Percentiles rank a stretch among this genome's conserved stretches.
Conservation (phyloP, 768 basidiomycete species). For the Suillus cothurnatus region DNA sequence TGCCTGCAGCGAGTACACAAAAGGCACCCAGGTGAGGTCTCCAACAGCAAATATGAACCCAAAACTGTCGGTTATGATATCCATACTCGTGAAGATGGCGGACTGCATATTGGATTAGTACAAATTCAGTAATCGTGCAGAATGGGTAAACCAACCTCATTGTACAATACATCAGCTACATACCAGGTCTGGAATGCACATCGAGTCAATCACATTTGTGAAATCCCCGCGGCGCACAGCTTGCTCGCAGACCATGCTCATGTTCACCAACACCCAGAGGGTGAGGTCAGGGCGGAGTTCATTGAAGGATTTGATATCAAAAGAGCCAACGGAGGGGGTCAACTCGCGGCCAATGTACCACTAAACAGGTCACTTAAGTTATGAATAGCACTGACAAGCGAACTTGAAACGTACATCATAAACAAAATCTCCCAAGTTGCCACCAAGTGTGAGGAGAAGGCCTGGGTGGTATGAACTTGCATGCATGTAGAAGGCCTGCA, state of each 20-base stretch:
- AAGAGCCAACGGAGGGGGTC: constrained; percentile 80
- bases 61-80: constrained; percentile 96
- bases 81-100: constrained; percentile 93
- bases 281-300: constrained; percentile 60
- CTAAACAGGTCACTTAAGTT: constrained; percentile 39
- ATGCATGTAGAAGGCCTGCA: constrained; percentile 77
- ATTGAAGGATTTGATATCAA: constrained; percentile 70
- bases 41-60: constrained; percentile 98
- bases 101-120: constrained; percentile 46
- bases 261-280: constrained; percentile 90
- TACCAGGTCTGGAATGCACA: constrained; percentile 93
- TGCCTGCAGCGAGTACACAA: too few species aligned
- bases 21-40: constrained; percentile 84
- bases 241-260: constrained; percentile 91
- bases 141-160: constrained; percentile 64
- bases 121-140: neutral
- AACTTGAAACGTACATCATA: constrained; percentile 74
- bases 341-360: constrained; percentile 95
- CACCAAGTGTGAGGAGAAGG: constrained; percentile 85
- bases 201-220: constrained; percentile 76
- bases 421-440: constrained; percentile 82
- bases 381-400: neutral
- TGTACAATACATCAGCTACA: constrained; percentile 83
- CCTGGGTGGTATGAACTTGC: constrained; percentile 65
- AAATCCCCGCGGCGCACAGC: constrained; percentile 72